Evolutionary conservation across 441 rosid genomes (phyloP).

Genomic region (Eruca vesicaria): DNA sequence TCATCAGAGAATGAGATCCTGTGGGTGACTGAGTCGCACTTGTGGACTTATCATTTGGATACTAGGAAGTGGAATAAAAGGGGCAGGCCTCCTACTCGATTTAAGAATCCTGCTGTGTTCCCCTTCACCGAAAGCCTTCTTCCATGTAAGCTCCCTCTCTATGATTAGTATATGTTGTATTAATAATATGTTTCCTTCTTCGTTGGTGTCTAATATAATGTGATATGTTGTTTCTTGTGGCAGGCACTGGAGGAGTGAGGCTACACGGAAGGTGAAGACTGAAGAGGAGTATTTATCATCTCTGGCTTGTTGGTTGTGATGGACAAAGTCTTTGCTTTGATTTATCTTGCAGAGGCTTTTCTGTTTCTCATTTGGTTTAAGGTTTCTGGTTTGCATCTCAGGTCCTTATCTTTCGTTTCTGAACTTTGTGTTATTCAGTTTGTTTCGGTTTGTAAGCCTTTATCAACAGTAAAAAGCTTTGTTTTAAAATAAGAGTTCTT

Average conservation of each 20-base stretch:
- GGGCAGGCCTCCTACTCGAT: background rate
- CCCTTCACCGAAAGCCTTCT: slow-evolving; percentile 27
- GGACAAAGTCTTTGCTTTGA: background rate
- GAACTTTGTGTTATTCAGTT: background rate
- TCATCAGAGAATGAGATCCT: background rate
- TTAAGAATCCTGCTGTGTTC: background rate
- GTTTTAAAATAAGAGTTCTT: background rate
- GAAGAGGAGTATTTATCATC: background rate
- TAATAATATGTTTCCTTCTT: too few species aligned
- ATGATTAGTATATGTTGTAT: background rate
- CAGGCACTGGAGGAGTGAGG: background rate
- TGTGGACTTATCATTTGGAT: slow-evolving; percentile 4
- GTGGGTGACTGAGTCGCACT: background rate
- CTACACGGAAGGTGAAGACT: too few species aligned
- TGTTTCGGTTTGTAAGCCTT: background rate
- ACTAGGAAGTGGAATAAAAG: background rate
- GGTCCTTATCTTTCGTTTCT: too few species aligned
- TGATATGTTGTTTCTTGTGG: background rate
- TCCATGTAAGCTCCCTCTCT: slow-evolving; percentile 34
- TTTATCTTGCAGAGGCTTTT: background rate
- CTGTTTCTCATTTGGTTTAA: background rate
- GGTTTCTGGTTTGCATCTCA: background rate
- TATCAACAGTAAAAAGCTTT: background rate
- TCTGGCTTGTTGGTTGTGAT: background rate
- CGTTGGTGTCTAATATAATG: background rate